Conservation (phyloP, 2,329 filamentous ascomycete genomes). For the Diaporthe citri region DNA sequence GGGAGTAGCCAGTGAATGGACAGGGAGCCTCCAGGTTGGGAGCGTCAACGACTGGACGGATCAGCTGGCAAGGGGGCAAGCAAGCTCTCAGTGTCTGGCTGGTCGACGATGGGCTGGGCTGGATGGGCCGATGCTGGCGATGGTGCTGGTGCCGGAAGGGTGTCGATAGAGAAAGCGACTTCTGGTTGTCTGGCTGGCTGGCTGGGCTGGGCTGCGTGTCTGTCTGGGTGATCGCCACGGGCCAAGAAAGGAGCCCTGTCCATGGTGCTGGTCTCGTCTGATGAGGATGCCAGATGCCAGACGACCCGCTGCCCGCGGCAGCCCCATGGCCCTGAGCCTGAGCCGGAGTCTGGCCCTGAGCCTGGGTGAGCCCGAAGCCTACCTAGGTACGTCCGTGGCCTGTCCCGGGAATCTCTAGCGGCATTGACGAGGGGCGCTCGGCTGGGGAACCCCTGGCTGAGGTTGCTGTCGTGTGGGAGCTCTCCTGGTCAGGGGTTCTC, state of each 20-base stretch:
- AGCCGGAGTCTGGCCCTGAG: background rate
- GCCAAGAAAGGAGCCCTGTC: constrained; percentile 26
- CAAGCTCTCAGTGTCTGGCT: background rate
- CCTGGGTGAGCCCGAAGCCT: background rate
- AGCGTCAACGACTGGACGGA: constrained; percentile 18
- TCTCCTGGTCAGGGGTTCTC: constrained; percentile 22
- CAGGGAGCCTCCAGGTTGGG: constrained; percentile 26
- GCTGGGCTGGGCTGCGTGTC: constrained; percentile 3
- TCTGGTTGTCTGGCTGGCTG: constrained; percentile 6
- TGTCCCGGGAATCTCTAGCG: constrained; percentile 18
- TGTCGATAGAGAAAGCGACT: constrained; percentile 12
- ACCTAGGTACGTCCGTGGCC: background rate
- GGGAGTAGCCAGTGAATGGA: constrained; percentile 16
- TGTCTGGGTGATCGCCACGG: constrained; percentile 27
- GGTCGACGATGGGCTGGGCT: constrained; percentile 3
- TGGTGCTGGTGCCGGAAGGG: constrained; percentile 16
- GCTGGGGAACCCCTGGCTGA: constrained; percentile 32
- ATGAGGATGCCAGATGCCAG: constrained; percentile 18
- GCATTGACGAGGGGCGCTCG: constrained; percentile 5
- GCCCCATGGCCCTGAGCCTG: constrained; percentile 1
- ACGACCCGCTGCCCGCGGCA: constrained; percentile 24
- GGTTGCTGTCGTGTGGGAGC: constrained; percentile 3
- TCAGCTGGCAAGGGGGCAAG: constrained; percentile 28
- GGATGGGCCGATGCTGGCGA: constrained; percentile 6
- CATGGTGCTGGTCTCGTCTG: constrained; percentile 9